Evolutionary conservation across 371 early-diverging fungal genomes (phyloP).

Genomic region (Rhizopus arrhizus): DNA sequence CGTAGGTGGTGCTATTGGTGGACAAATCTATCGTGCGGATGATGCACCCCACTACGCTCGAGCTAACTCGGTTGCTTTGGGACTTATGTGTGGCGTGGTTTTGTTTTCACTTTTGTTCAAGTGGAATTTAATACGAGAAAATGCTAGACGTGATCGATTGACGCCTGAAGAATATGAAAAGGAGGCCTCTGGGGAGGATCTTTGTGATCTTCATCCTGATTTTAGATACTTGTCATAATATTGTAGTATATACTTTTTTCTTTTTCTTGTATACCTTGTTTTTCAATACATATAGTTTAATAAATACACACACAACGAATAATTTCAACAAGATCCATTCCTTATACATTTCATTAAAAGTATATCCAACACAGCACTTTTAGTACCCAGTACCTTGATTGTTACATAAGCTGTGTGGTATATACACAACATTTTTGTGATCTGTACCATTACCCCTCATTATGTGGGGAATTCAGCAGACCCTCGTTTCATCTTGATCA

Average conservation of each 20-base stretch:
- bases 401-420: background rate
- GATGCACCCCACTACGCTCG: conserved; percentile 61
- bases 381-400: too few species aligned
- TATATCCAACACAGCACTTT: too few species aligned
- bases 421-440: background rate
- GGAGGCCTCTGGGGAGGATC: conserved; percentile 52
- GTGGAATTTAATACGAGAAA: conserved; percentile 46
- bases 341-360: too few species aligned
- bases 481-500: background rate
- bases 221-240: conserved; percentile 52
- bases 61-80: conserved; percentile 49
- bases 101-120: conserved; percentile 50
- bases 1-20: conserved; percentile 65
- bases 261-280: background rate
- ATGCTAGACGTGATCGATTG: conserved; percentile 56
- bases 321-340: too few species aligned
- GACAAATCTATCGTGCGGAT: conserved; percentile 60
- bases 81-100: conserved; percentile 46
- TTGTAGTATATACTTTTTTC: background rate
- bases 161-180: conserved; percentile 52
- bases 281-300: background rate
- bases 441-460: too few species aligned
- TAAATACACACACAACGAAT: background rate
- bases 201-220: conserved; percentile 62
- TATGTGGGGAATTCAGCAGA: too few species aligned